Base-by-base conservation (phyloP, 164 flowering plant genomes). In the Berberis thunbergii region DNA sequence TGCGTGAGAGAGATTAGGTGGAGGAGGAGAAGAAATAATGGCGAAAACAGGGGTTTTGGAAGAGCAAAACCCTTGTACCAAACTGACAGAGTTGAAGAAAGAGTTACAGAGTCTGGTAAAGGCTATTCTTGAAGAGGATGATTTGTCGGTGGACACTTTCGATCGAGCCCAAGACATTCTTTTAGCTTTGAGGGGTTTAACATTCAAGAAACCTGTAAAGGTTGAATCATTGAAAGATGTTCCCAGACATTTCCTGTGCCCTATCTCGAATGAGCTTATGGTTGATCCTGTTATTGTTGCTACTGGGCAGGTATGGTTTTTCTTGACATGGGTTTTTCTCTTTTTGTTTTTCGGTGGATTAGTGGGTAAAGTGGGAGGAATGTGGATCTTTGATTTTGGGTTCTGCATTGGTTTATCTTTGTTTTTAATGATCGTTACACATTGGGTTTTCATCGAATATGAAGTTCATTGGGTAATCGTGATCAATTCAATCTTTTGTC, bases 241-340 rank as follows among this genome's bases (percentile, higher is more conserved):
- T 61, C 95, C 89, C 4, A 78, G 73, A 4, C 82, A 78, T 59
- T 88, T 83, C 59, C 72, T 69, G 3, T 88, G 96, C 66, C 88
- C 91, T 9, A 70, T 88, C 41, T 88, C 96, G 7, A 75, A 73
- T 38, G 75, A 78, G 64, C 57, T 88, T n/a, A 88, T 88, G 89
- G 78, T 60, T 56, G 89, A 88, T 72, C 96, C 96, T 55, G 91
- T 88, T 9, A 59, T 86, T 60, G 61, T 86, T 11, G 74, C 86
- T 8, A 74, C 86, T 12, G 97, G 97, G 11, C 84, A 84, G 95
- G 97, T 90, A 50, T 41, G n/a, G n/a, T n/a, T n/a, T n/a, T n/a
- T n/a, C n/a, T n/a, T n/a, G n/a, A n/a, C n/a, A n/a, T n/a, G 10
- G 43, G 26, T 56, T 62, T 7, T 44, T 57, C 54, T 48, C 7